phyloP scores from a whole-genome alignment of 2,329 filamentous ascomycete genomes.

The Nothophoma quercina region DNA sequence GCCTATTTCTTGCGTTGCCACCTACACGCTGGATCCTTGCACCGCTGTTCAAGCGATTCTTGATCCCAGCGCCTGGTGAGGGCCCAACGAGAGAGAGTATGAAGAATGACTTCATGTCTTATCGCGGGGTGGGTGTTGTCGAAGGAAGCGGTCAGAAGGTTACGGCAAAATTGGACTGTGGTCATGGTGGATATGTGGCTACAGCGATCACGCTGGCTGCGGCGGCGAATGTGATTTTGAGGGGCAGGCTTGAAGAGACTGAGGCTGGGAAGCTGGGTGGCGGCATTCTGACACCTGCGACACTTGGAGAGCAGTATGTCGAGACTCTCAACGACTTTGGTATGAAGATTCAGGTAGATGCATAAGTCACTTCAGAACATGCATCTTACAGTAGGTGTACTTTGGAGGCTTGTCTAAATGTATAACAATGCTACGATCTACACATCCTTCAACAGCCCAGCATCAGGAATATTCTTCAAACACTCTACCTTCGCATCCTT shows the following conservation, averaged over 20 bases:
- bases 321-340: conserved; percentile 68
- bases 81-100: conserved; percentile 58
- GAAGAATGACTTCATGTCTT: conserved; percentile 68
- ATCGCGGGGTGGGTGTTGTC: conserved; percentile 69
- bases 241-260: conserved; percentile 61
- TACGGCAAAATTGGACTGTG: conserved; percentile 62
- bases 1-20: conserved; percentile 58
- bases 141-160: conserved; percentile 61
- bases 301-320: conserved; percentile 71
- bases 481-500: conserved; percentile 26
- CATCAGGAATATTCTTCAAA: conserved; percentile 29
- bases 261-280: conserved; percentile 64
- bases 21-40: conserved; percentile 58
- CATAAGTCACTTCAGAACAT: neutral
- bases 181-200: conserved; percentile 71
- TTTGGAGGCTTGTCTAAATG: no score
- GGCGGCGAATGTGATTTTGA: conserved; percentile 70
- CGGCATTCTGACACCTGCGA: conserved; percentile 76
- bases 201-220: conserved; percentile 71
- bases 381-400: neutral
- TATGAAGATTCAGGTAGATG: conserved; percentile 60
- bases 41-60: conserved; percentile 38
- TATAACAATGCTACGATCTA: neutral
- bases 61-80: conserved; percentile 39
- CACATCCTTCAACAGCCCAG: conserved; percentile 27